Evolutionary conservation across 2,329 filamentous ascomycete genomes (phyloP).

Genomic region (Talaromyces sp.): DNA sequence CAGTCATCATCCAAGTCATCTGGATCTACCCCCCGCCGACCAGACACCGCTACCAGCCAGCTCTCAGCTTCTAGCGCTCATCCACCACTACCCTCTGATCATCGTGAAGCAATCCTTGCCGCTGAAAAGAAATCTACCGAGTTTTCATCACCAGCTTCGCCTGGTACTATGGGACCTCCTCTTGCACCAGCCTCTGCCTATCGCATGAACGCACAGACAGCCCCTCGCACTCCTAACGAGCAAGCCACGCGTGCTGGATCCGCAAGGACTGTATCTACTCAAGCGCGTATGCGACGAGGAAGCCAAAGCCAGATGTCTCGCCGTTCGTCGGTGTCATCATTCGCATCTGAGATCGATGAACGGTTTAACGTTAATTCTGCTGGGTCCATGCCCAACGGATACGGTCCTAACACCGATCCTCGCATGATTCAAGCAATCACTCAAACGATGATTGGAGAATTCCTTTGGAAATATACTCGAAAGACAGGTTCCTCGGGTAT

Average conservation of each 20-base stretch:
- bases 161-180: constrained; percentile 78
- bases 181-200: constrained; percentile 76
- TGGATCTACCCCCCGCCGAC: constrained; percentile 55
- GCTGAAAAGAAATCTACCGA: constrained; percentile 63
- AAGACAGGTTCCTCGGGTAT: constrained; percentile 87
- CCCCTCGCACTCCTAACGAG: constrained; percentile 65
- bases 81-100: constrained; percentile 79
- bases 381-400: constrained; percentile 55
- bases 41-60: constrained; percentile 73
- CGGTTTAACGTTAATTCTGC: constrained; percentile 78
- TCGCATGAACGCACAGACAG: constrained; percentile 50
- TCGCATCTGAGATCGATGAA: constrained; percentile 88
- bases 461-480: constrained; percentile 97
- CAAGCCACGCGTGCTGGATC: constrained; percentile 48
- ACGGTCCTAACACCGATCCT: constrained; percentile 79
- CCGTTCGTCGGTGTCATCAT: constrained; percentile 89
- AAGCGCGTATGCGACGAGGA: constrained; percentile 53
- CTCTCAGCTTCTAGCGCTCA: constrained; percentile 54
- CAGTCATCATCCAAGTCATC: constrained; percentile 35
- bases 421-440: constrained; percentile 99
- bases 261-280: constrained; percentile 58
- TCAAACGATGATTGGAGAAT: constrained; percentile 99
- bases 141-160: constrained; percentile 45
- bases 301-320: constrained; percentile 56
- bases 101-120: constrained; percentile 81